These are phyloP conservation scores for Vitis rotundifolia DNA, from an alignment of 164 flowering plant species.

Conservation along the genomic window DNA sequence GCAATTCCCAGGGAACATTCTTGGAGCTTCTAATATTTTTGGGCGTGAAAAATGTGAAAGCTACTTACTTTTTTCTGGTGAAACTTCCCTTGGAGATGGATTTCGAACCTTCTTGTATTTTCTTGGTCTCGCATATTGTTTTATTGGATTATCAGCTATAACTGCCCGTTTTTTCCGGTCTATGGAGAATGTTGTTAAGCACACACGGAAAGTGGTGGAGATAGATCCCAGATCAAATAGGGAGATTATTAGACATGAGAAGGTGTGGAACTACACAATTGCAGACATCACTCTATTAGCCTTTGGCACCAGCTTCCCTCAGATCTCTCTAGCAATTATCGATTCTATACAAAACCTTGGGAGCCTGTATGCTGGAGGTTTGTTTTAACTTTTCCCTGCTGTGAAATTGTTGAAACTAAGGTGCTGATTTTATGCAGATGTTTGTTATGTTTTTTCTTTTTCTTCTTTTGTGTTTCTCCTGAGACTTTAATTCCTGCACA, in stretches of 20 bases:
- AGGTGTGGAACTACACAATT: conserved; percentile 86
- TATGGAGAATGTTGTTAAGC: conserved; percentile 94
- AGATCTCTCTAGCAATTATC: conserved; percentile 84
- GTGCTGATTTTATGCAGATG: background rate
- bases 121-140: conserved; percentile 80
- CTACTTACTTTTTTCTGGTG: conserved; percentile 60
- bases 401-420: background rate
- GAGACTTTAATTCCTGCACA: background rate
- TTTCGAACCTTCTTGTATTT: conserved; percentile 60
- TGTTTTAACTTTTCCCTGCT: conserved; percentile 2
- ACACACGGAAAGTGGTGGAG: conserved; percentile 62
- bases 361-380: conserved; percentile 85
- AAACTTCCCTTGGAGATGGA: conserved; percentile 55
- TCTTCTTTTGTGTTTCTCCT: background rate
- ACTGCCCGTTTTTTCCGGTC: conserved; percentile 85
- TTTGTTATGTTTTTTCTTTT: too few species aligned
- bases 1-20: conserved; percentile 12
- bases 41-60: conserved; percentile 52
- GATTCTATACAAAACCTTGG: conserved; percentile 86
- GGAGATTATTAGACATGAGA: conserved; percentile 48
- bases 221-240: conserved; percentile 62
- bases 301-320: conserved; percentile 97
- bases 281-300: conserved; percentile 88
- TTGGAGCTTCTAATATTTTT: conserved; percentile 16
- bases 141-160: conserved; percentile 81